These are phyloP conservation scores for Calonectria leucothoes DNA, from an alignment of 2,329 filamentous ascomycete species.

Conservation along the genomic window DNA sequence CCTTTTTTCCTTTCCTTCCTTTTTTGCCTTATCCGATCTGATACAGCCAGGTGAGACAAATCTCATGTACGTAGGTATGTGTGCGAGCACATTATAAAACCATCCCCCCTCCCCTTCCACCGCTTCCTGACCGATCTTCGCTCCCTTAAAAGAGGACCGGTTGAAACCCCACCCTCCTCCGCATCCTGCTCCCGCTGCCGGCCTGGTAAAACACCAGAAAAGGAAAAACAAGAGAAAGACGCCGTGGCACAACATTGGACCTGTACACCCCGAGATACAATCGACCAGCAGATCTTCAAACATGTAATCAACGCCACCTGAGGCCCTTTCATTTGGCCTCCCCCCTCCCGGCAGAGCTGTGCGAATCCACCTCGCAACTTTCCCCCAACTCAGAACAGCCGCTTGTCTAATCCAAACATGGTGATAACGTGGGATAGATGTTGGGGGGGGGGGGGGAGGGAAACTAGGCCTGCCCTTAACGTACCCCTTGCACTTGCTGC, in stretches of 20 bases:
- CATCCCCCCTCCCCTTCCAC: not conserved
- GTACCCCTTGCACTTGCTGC: not conserved
- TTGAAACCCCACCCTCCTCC: not conserved
- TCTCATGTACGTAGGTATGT: too few relatives aligned
- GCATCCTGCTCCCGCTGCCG: not conserved
- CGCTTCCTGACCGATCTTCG: not conserved
- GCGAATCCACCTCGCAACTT: not conserved
- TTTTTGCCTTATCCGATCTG: not conserved
- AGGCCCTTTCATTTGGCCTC: not conserved
- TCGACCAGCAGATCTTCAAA: constrained; percentile 1
- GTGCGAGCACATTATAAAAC: not conserved
- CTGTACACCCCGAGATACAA: not conserved
- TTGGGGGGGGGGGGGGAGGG: too few relatives aligned
- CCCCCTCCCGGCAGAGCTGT: not conserved
- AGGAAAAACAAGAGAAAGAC: not conserved
- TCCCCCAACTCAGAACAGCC: not conserved
- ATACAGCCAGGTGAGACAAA: not conserved
- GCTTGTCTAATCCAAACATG: not conserved
- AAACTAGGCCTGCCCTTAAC: not conserved
- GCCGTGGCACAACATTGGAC: not conserved
- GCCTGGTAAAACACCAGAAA: not conserved
- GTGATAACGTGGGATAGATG: not conserved
- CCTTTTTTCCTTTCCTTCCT: not conserved
- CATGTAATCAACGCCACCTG: not conserved
- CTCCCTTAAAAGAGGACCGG: not conserved